Evolutionary conservation across 805 yeast genomes (phyloP).

Genomic region (Candida ficus): DNA sequence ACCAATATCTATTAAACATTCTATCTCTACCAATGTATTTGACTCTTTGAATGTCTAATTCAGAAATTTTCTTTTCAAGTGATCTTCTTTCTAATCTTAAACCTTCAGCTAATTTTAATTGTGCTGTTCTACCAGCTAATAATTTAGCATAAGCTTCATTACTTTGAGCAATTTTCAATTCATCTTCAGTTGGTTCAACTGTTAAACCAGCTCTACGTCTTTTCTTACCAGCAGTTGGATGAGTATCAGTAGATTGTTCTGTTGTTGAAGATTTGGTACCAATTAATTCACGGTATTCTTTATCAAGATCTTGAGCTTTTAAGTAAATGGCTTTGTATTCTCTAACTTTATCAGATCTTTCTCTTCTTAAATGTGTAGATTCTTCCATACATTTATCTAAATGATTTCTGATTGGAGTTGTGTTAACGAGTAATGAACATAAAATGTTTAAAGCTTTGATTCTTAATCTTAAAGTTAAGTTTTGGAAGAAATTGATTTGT

Average conservation of each 20-base stretch:
- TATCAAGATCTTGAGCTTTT: constrained; percentile 40
- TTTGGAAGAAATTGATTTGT: constrained; percentile 47
- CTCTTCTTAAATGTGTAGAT: constrained; percentile 56
- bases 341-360: constrained; percentile 57
- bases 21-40: constrained; percentile 78
- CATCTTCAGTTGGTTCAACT: constrained; percentile 36
- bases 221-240: constrained; percentile 11
- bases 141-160: constrained; percentile 39
- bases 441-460: constrained; percentile 56
- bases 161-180: constrained; percentile 29
- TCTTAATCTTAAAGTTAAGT: constrained; percentile 48
- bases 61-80: constrained; percentile 58
- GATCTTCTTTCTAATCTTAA: constrained; percentile 43
- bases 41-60: constrained; percentile 73
- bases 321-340: constrained; percentile 54
- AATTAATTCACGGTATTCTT: constrained; percentile 31
- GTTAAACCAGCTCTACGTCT: constrained; percentile 29
- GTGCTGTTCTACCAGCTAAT: constrained; percentile 40
- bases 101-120: constrained; percentile 34
- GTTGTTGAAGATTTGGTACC: constrained; percentile 18
- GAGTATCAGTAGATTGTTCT: neutral
- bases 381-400: constrained; percentile 68
- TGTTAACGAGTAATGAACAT: constrained; percentile 54
- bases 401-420: constrained; percentile 52
- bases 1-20: constrained; percentile 85